Evolutionary conservation across 495 filamentous ascomycete genomes (phyloP).

Genomic region (Diplogelasinospora grovesii): DNA sequence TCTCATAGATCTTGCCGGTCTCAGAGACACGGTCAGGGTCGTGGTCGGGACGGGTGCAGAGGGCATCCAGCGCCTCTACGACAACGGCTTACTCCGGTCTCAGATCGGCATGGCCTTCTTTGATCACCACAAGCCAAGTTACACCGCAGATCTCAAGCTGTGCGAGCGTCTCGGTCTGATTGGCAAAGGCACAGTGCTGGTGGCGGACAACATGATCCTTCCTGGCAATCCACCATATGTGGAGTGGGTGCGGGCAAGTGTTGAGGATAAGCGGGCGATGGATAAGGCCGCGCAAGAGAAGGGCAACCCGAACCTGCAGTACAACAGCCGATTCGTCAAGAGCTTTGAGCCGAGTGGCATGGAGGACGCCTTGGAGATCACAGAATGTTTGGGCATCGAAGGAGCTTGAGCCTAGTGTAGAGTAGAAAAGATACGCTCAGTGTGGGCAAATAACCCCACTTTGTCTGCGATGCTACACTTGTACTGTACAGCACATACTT

Average conservation of each 20-base stretch:
- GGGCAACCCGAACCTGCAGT: constrained; percentile 65
- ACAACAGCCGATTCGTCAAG: constrained; percentile 57
- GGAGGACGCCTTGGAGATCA: constrained; percentile 69
- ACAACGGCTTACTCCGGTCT: constrained; percentile 37
- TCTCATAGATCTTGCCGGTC: constrained; percentile 61
- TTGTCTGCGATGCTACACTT: too few species aligned
- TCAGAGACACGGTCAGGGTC: constrained; percentile 59
- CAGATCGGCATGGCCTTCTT: constrained; percentile 65
- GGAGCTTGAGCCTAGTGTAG: too few species aligned
- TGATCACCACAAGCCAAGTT: constrained; percentile 69
- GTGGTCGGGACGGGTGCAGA: constrained; percentile 57
- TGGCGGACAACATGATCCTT: constrained; percentile 67
- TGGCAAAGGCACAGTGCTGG: constrained; percentile 52
- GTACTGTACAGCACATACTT: too few species aligned
- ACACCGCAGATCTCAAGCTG: constrained; percentile 63
- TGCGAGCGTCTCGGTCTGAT: constrained; percentile 63
- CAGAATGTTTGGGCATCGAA: constrained; percentile 48
- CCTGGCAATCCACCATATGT: constrained; percentile 73
- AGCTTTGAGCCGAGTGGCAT: constrained; percentile 61
- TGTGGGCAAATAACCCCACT: too few species aligned
- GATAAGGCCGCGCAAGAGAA: constrained; percentile 30
- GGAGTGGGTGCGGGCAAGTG: constrained; percentile 53
- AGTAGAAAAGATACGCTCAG: background rate
- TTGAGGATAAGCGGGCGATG: constrained; percentile 41
- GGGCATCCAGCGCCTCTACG: constrained; percentile 49